Evolutionary conservation across 1,139 yeast species (phyloP), one percentile per base, ranked within the genome.

Genomic region (Arxiozyma telluris): DNA sequence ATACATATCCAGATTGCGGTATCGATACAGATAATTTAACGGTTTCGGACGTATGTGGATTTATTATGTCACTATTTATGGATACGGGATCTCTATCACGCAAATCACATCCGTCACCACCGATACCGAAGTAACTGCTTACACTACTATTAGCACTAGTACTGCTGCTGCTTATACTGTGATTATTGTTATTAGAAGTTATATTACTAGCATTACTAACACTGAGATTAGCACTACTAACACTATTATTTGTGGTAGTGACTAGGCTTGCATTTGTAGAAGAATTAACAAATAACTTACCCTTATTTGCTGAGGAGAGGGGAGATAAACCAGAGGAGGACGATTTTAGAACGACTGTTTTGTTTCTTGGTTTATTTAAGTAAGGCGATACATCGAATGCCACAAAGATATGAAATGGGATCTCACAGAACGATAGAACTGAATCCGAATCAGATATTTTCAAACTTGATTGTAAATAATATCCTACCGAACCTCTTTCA

Each of bases 401-500:
- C 56, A 82, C 84, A 11, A 84, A 73, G 15, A 89, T 76, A 48
- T 79, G 76, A 38, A 89, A 73, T 49, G 76, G 69, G 58, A 79
- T 81, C 59, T 82, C 86, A 50, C 84, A 78, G 7, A 38, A 50
- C 1, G 63, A 51, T 18, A 62, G 25, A 44, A 49, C 20, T 8
- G 50, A 47, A 11, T 54, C 55, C 4, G 58, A 56, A 47, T 54
- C 56, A 25, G 55, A 54, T 15, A 42, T 41, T 45, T 56, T 58
- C 38, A 86, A 73, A 1, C 81, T 73, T 1, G 88, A 85, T 53
- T 81, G 77, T 49, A 90, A 71, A 41, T 73, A 69, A 67, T 90
- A 89, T 11, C 79, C 70, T n/a, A 90, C 87, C 21, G 88, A 79
- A 11, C 97, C 97, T 61, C 84, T 82, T 59, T 91, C 96, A 64